Evolutionary conservation across 202 grass and related monocot genomes (phyloP).

Genomic region (Sporobolus alterniflorus): DNA sequence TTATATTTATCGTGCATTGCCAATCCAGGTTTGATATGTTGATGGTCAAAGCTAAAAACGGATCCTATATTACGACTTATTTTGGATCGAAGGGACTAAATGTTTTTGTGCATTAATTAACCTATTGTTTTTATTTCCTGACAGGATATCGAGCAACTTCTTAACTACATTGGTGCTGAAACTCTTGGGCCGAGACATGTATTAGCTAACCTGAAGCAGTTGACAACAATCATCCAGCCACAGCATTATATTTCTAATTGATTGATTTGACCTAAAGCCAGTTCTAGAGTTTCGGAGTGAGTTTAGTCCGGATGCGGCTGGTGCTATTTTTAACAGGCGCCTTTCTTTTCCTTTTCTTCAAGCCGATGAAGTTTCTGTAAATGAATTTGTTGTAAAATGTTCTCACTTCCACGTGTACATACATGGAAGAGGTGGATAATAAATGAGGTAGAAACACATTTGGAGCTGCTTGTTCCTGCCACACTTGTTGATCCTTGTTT

Average conservation of each 20-base stretch:
- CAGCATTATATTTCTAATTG: constrained; percentile 54
- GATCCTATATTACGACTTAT: too few relatives aligned
- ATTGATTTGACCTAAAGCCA: constrained; percentile 32
- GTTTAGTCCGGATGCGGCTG: constrained; percentile 11
- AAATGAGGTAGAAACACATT: not conserved
- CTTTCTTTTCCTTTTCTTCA: not conserved
- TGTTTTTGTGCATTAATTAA: not conserved
- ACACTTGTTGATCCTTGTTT: too few relatives aligned
- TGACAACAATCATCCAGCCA: constrained; percentile 73
- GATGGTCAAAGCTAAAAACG: too few relatives aligned
- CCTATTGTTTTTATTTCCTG: not conserved
- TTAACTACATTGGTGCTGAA: constrained; percentile 85
- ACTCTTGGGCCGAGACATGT: constrained; percentile 82
- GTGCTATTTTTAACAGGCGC: constrained; percentile 46
- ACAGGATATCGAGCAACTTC: constrained; percentile 79
- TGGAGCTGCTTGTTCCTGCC: too few relatives aligned
- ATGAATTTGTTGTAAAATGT: not conserved
- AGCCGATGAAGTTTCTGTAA: not conserved
- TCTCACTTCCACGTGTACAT: not conserved
- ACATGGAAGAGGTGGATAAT: not conserved
- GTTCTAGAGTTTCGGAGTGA: constrained; percentile 15
- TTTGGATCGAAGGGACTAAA: not conserved
- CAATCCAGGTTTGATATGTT: too few relatives aligned
- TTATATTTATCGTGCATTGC: too few relatives aligned
- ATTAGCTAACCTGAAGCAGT: constrained; percentile 93